Conservation (phyloP, 2,329 filamentous ascomycete species). For the Colletotrichum gigasporum region DNA sequence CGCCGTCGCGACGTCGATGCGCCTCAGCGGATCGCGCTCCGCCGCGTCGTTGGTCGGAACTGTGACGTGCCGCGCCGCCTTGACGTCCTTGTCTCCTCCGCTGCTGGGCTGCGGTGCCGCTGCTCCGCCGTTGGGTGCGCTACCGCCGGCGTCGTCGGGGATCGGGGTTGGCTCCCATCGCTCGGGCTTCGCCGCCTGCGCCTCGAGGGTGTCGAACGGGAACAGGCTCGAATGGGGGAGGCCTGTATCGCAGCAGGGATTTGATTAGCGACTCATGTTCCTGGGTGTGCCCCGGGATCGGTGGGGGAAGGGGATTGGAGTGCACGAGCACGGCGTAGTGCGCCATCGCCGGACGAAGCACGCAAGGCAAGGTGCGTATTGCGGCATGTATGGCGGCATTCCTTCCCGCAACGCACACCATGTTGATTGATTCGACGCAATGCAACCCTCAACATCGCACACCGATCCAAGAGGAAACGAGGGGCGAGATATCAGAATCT, state of each 20-base stretch:
- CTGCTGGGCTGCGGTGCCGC: constrained; percentile 35
- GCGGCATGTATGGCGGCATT: constrained; percentile 28
- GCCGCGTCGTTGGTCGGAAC: constrained; percentile 73
- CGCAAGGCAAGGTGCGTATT: constrained; percentile 25
- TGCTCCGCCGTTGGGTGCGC: constrained; percentile 46
- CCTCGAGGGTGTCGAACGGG: constrained; percentile 90
- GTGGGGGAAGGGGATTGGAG: not conserved
- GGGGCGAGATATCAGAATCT: not conserved
- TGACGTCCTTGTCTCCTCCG: constrained; percentile 8
- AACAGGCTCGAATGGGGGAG: constrained; percentile 85
- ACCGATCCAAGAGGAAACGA: too few species aligned
- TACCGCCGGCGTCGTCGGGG: constrained; percentile 40
- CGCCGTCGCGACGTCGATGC: constrained; percentile 83
- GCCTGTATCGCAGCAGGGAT: constrained; percentile 61
- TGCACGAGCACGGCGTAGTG: too few species aligned
- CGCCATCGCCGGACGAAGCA: constrained; percentile 9
- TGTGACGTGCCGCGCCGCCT: constrained; percentile 62
- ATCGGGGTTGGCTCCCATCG: constrained; percentile 77
- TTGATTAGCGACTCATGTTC: constrained; percentile 5
- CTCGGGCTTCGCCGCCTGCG: constrained; percentile 77
- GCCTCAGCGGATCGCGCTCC: constrained; percentile 67
- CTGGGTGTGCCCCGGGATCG: not conserved
- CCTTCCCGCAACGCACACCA: not conserved
- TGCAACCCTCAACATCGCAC: not conserved
- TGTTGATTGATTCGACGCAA: not conserved